Percentiles rank a stretch among this genome's conserved stretches.
These are phyloP conservation scores for Wickerhamia fluorescens DNA, from an alignment of 805 yeast species.

Conservation along the genomic window DNA sequence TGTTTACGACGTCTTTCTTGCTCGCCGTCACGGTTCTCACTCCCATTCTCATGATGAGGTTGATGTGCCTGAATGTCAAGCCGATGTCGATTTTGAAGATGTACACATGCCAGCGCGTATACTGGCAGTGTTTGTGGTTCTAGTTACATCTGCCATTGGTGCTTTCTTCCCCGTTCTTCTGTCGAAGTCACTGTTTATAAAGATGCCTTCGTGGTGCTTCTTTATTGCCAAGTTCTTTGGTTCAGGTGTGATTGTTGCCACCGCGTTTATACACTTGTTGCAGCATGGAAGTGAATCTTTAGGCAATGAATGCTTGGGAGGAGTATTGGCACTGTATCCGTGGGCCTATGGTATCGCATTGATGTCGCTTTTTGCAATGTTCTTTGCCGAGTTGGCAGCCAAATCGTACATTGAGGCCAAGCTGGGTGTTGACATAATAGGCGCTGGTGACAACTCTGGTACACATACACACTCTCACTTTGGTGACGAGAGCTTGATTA, in stretches of 20 bases:
- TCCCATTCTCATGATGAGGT: slow-evolving; percentile 1
- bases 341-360: slow-evolving; percentile 49
- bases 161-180: slow-evolving; percentile 57
- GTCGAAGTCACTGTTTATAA: slow-evolving; percentile 49
- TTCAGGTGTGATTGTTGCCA: slow-evolving; percentile 77
- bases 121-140: slow-evolving; percentile 56
- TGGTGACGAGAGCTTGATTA: slow-evolving; percentile 34
- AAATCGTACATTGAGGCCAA: slow-evolving; percentile 39
- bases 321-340: slow-evolving; percentile 46
- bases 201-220: slow-evolving; percentile 56
- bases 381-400: slow-evolving; percentile 45
- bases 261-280: slow-evolving; percentile 71
- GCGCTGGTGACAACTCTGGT: slow-evolving; percentile 15
- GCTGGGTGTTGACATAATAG: slow-evolving; percentile 7
- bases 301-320: slow-evolving; percentile 54
- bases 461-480: slow-evolving; percentile 44
- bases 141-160: slow-evolving; percentile 48
- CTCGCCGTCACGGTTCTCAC: slow-evolving; percentile 16
- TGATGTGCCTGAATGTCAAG: slow-evolving; percentile 22
- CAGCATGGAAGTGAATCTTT: slow-evolving; percentile 62
- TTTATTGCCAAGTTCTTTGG: slow-evolving; percentile 72
- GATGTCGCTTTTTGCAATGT: slow-evolving; percentile 44
- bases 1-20: too few species aligned
- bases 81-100: slow-evolving; percentile 41
- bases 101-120: slow-evolving; percentile 42